Conservation (phyloP, 2,329 filamentous ascomycete species). For the Helminthosporium solani region DNA sequence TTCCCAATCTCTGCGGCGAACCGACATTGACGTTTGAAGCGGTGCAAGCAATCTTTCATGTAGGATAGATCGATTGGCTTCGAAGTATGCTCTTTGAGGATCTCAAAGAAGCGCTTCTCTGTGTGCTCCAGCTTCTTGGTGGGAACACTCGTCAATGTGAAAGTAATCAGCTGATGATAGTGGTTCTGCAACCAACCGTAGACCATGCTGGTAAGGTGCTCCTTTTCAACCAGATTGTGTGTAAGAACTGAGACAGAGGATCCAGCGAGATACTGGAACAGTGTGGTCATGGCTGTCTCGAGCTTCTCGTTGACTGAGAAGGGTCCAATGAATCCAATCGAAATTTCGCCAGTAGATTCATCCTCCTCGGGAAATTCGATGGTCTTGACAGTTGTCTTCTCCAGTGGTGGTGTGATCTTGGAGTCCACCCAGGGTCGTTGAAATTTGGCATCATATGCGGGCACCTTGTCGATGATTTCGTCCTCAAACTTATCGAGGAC, state of each 20-base stretch:
- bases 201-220: slow-evolving; percentile 85
- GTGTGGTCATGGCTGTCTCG: slow-evolving; percentile 72
- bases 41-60: slow-evolving; percentile 79
- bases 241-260: slow-evolving; percentile 92
- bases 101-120: slow-evolving; percentile 79
- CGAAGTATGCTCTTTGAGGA: slow-evolving; percentile 76
- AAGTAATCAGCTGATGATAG: slow-evolving; percentile 79
- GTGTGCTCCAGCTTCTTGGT: slow-evolving; percentile 82
- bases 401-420: slow-evolving; percentile 69
- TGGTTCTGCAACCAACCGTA: slow-evolving; percentile 76
- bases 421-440: slow-evolving; percentile 91
- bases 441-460: slow-evolving; percentile 72
- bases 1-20: slow-evolving; percentile 80
- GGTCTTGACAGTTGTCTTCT: slow-evolving; percentile 70
- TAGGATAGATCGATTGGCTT: slow-evolving; percentile 88
- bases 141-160: slow-evolving; percentile 82
- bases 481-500: slow-evolving; percentile 88
- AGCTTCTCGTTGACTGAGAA: slow-evolving; percentile 65
- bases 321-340: slow-evolving; percentile 85
- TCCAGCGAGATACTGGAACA: slow-evolving; percentile 84
- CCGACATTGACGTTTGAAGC: slow-evolving; percentile 78
- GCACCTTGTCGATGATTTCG: slow-evolving; percentile 79
- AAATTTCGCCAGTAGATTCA: slow-evolving; percentile 85
- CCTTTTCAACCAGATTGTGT: slow-evolving; percentile 88
- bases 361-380: slow-evolving; percentile 96